These are phyloP conservation scores for Solidago caesia DNA, from an alignment of 129 eudicot species.

Conservation along the genomic window DNA sequence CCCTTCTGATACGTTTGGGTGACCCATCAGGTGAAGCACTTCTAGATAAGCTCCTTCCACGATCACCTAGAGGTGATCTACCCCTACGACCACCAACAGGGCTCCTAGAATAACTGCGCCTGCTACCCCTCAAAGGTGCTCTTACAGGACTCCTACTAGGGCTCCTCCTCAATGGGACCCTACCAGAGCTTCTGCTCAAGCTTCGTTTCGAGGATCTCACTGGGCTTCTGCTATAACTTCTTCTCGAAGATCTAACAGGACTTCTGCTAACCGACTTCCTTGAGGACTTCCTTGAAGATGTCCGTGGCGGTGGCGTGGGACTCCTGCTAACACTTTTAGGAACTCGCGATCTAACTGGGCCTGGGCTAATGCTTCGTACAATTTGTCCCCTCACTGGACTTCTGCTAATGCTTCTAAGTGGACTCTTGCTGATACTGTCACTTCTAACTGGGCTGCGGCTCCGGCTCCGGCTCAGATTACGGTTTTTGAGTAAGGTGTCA, in stretches of 20 bases:
- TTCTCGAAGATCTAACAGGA: constrained; percentile 63
- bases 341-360: constrained; percentile 37
- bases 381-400: constrained; percentile 55
- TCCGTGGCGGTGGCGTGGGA: constrained; percentile 53
- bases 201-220: constrained; percentile 68
- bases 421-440: constrained; percentile 55
- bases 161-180: constrained; percentile 62
- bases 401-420: constrained; percentile 47
- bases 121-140: constrained; percentile 51
- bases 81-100: constrained; percentile 69
- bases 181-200: constrained; percentile 81
- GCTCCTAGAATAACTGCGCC: constrained; percentile 83
- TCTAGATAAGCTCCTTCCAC: constrained; percentile 72
- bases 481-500: constrained; percentile 32
- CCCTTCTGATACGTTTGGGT: constrained; percentile 82
- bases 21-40: constrained; percentile 83
- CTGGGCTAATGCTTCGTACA: constrained; percentile 50
- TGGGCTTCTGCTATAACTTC: constrained; percentile 75
- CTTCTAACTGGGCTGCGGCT: constrained; percentile 60
- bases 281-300: constrained; percentile 44
- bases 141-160: constrained; percentile 70
- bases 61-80: constrained; percentile 60
- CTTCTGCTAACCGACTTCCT: constrained; percentile 65
- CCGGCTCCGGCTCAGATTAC: constrained; percentile 37
- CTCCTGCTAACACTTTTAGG: constrained; percentile 49